Evolutionary conservation across 257 asterid species (phyloP).

Genomic region (Linderniella brevidens): DNA sequence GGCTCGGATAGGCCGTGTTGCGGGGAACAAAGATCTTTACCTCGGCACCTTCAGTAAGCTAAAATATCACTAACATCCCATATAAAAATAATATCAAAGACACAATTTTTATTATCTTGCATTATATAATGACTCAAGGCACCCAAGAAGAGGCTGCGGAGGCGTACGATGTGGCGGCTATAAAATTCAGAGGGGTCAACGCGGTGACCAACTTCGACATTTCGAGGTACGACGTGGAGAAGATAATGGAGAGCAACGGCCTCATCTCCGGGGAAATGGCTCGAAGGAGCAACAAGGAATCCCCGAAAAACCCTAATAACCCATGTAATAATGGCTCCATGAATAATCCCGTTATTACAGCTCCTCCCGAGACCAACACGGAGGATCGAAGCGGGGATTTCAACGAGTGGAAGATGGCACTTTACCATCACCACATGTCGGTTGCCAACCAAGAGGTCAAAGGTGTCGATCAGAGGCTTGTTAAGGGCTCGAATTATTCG

Average conservation of each 20-base stretch:
- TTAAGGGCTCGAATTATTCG: conserved; percentile 18
- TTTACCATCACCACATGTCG: conserved; percentile 16
- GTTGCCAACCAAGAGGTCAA: too few species aligned
- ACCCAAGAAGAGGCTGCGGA: conserved; percentile 99
- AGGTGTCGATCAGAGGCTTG: conserved; percentile 12
- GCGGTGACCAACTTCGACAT: conserved; percentile 90
- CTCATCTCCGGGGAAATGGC: conserved; percentile 80
- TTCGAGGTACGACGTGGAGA: conserved; percentile 59
- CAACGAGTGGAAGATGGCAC: conserved; percentile 37
- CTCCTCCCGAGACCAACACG: conserved; percentile 6
- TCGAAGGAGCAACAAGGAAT: conserved; percentile 26
- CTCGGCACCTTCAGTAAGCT: conserved; percentile 90
- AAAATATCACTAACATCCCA: not conserved
- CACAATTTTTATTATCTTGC: not conserved
- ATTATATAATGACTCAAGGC: conserved; percentile 22
- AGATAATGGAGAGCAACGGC: conserved; percentile 65
- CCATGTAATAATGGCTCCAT: conserved; percentile 5
- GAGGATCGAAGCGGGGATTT: conserved; percentile 8
- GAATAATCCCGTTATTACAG: not conserved
- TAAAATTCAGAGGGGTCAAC: conserved; percentile 70
- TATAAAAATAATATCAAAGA: not conserved
- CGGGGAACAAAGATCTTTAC: conserved; percentile 94
- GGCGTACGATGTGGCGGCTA: conserved; percentile 94
- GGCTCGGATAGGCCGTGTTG: conserved; percentile 97
- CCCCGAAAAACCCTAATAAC: conserved; percentile 6